These are phyloP conservation scores for Chiua virens DNA, from an alignment of 768 basidiomycete genomes.

Conservation along the genomic window DNA sequence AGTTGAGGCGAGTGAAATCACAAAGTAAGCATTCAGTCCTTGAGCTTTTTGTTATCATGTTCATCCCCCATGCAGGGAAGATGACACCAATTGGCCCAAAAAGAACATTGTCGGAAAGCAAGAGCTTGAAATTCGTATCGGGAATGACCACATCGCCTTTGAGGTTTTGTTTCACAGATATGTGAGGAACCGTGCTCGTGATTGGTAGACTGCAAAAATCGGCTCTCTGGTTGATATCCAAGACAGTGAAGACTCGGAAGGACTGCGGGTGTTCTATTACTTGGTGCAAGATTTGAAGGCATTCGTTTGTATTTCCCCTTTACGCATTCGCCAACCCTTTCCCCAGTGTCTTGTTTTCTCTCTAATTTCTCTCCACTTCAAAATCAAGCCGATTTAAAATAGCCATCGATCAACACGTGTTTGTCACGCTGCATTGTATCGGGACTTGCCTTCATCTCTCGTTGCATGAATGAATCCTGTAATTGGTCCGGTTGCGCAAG, in stretches of 20 bases:
- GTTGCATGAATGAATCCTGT: conserved; percentile 10
- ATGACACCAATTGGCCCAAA: conserved; percentile 98
- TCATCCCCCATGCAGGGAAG: conserved; percentile 67
- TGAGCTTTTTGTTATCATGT: not conserved
- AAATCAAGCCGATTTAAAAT: conserved; percentile 94
- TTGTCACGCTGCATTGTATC: not conserved
- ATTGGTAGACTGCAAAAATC: conserved; percentile 91
- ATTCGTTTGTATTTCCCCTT: conserved; percentile 16
- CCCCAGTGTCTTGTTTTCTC: conserved; percentile 94
- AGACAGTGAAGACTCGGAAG: conserved; percentile 96
- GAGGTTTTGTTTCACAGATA: conserved; percentile 58
- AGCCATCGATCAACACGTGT: not conserved
- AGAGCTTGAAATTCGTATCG: conserved; percentile 92
- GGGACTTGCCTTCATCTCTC: not conserved
- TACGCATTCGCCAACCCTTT: not conserved
- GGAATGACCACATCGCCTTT: conserved; percentile 95
- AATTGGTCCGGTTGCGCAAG: conserved; percentile 21
- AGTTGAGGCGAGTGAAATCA: conserved; percentile 90
- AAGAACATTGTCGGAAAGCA: conserved; percentile 99
- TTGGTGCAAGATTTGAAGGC: conserved; percentile 97
- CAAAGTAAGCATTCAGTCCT: conserved; percentile 55
- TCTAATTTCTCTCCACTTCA: conserved; percentile 98
- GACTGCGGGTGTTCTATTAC: conserved; percentile 97
- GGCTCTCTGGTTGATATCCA: conserved; percentile 96
- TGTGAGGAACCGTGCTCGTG: not conserved